Conservation (phyloP, 2,329 filamentous ascomycete species). For the Ophiognomonia clavigignenti-juglandacearum region DNA sequence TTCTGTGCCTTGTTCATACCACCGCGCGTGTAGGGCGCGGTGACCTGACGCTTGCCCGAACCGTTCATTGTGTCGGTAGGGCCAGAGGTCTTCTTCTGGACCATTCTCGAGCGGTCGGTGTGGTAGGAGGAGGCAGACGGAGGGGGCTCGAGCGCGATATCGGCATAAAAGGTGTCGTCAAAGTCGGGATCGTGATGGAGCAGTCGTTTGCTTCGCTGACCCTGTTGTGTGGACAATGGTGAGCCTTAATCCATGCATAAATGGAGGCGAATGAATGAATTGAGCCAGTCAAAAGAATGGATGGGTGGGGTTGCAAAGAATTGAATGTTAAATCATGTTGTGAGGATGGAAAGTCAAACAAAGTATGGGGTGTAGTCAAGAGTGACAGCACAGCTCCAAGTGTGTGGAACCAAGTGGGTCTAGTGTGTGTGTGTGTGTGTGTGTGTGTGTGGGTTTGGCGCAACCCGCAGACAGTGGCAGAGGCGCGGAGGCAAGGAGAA, state of each 20-base stretch:
- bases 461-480: constrained; percentile 10
- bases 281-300: background rate
- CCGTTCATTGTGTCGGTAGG: constrained; percentile 27
- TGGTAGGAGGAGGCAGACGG: constrained; percentile 21
- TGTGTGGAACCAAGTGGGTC: constrained; percentile 14
- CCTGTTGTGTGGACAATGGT: constrained; percentile 19
- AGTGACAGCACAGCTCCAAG: constrained; percentile 13
- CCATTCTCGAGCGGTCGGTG: no score
- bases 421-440: background rate
- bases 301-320: constrained; percentile 1
- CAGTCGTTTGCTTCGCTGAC: constrained; percentile 26
- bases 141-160: constrained; percentile 20
- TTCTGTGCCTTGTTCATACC: constrained; percentile 32
- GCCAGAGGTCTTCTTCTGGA: constrained; percentile 28
- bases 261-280: background rate
- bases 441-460: no score
- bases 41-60: constrained; percentile 23
- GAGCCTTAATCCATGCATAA: constrained; percentile 8
- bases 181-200: constrained; percentile 25
- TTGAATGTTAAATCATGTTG: constrained; percentile 8
- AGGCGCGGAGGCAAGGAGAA: constrained; percentile 11
- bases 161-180: constrained; percentile 28
- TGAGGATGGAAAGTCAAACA: constrained; percentile 6
- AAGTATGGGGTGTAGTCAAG: constrained; percentile 1
- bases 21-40: constrained; percentile 29